Percentiles rank a stretch among this genome's conserved stretches.
Evolutionary conservation across 148 eudicot species (phyloP).

Genomic region (Amaranthus hypochondriacus): DNA sequence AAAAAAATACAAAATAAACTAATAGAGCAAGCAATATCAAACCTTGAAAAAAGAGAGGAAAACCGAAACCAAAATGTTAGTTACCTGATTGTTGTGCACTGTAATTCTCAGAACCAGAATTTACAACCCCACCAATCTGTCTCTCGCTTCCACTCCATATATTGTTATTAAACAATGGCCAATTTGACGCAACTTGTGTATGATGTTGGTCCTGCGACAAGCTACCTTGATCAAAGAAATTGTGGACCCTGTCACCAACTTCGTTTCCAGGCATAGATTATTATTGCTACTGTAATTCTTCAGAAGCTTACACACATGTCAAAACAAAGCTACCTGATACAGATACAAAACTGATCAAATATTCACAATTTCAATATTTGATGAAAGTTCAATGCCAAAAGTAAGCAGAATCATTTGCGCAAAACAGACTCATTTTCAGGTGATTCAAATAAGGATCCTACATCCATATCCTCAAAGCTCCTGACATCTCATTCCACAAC

Average conservation of each 20-base stretch:
- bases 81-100: slow-evolving; percentile 62
- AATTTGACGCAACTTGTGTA: slow-evolving; percentile 55
- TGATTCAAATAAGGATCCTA: background rate
- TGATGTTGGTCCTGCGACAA: slow-evolving; percentile 52
- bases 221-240: slow-evolving; percentile 76
- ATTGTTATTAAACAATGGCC: slow-evolving; percentile 53
- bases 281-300: slow-evolving; percentile 33
- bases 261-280: slow-evolving; percentile 94
- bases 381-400: background rate
- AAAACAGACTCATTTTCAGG: background rate
- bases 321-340: slow-evolving; percentile 9
- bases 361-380: background rate
- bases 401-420: background rate
- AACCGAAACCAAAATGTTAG: background rate
- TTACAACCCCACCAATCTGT: slow-evolving; percentile 39
- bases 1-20: slow-evolving; percentile 6
- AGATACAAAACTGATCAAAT: slow-evolving; percentile 8
- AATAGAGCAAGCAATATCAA: background rate
- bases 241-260: slow-evolving; percentile 82
- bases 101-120: slow-evolving; percentile 40
- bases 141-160: slow-evolving; percentile 56
- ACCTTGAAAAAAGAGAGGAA: background rate
- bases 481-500: background rate
- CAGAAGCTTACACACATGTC: slow-evolving; percentile 25
- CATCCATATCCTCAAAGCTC: background rate